Base-by-base conservation (phyloP, 306 rosid genomes). In the Vigna hirtella region DNA sequence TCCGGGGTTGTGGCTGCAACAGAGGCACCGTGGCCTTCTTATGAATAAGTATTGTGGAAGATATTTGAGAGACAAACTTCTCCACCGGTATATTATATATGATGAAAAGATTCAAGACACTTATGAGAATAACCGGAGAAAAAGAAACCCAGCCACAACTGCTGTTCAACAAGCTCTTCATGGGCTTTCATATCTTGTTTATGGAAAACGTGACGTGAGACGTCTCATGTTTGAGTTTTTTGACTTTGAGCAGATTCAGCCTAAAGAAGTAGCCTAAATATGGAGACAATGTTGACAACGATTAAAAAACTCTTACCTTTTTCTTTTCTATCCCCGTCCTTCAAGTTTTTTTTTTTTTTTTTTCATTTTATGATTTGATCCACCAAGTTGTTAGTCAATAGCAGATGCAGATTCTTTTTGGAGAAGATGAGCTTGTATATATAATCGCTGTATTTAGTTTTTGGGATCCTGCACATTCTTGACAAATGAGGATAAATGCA, bases 171-270 rank as follows among this genome's bases (percentile, higher is more conserved):
- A 95, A 88, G 92, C 99, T 48, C 72, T 93, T 81, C 97, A 95
- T 57, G 99, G 98, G 4, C 96, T 95, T 59, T 83, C 99, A 7
- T 93, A 95, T 84, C 80, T 92, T 10, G 87, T 95, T 30, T 91
- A 95, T 52, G 99, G 98, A 70, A 95, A 95, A 82, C 94, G 98
- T 17, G 99, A 93, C 78, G 97, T 91, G 76, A 88, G 98, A 81
- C 93, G 98, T 24, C 81, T 93, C 38, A 91, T 95, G 99, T 93
- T 95, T 82, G 97, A 95, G 84, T 89, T 90, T 83, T 93, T 93
- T 66, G 98, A 95, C 85, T 87, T 95, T 70, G 98, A 95, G 91
- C 97, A 93, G 84, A 80, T 82, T 73, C 98, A 93, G 77, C 99
- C 97, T 69, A 93, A 95, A 85, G 93, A 95, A 63, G 89, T 95